Conservation (phyloP, 2,329 filamentous ascomycete genomes). For the Mycocentrospora acerina region DNA sequence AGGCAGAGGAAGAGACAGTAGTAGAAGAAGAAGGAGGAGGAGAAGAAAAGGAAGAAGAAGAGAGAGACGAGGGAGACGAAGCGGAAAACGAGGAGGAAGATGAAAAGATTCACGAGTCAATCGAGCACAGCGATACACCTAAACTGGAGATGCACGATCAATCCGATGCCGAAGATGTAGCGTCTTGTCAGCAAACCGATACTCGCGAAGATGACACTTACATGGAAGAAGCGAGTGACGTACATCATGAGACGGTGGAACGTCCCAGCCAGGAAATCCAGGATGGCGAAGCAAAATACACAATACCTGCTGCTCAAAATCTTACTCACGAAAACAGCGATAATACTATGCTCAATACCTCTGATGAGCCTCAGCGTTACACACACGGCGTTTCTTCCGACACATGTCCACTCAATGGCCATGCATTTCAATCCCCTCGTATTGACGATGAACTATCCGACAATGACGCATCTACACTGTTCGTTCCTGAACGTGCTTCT, state of each 20-base stretch:
- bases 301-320: background rate
- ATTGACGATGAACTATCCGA: too few species aligned
- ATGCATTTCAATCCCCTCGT: background rate
- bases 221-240: background rate
- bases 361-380: too few species aligned
- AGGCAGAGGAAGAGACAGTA: too few species aligned
- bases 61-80: too few species aligned
- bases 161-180: background rate
- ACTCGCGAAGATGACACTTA: background rate
- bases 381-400: background rate
- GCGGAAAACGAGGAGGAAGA: background rate
- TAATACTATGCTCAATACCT: too few species aligned
- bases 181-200: background rate
- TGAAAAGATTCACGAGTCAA: background rate
- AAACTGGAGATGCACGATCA: background rate
- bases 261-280: too few species aligned
- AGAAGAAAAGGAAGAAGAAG: too few species aligned
- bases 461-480: slow-evolving; percentile 15
- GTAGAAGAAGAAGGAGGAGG: too few species aligned
- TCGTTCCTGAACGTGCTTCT: slow-evolving; percentile 12
- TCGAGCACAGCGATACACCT: slow-evolving; percentile 2
- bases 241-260: background rate
- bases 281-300: background rate
- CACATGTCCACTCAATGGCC: background rate
- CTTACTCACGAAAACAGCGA: background rate